A percentile compares a stretch with the other conserved stretches of the same genome.
Evolutionary conservation across 1,284 basidiomycete genomes (phyloP).

Genomic region (Hymenochaete sp.): DNA sequence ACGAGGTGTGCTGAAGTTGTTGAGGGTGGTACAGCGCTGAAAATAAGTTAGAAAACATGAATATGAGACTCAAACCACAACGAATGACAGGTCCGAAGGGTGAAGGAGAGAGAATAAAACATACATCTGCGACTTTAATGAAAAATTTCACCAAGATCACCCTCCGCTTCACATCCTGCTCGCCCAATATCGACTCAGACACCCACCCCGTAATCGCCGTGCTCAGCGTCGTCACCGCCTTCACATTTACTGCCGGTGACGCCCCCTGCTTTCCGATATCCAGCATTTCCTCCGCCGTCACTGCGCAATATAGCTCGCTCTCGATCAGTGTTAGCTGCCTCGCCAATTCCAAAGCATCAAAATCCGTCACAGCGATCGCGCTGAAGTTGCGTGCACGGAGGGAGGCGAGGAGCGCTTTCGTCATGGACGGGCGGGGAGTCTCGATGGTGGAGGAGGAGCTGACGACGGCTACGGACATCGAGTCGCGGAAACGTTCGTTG

Average conservation of each 20-base stretch:
- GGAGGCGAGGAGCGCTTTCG: conserved; percentile 64
- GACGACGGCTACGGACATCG: conserved; percentile 34
- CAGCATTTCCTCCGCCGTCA: conserved; percentile 83
- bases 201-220: conserved; percentile 96
- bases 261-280: conserved; percentile 67
- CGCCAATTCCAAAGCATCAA: conserved; percentile 87
- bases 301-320: conserved; percentile 75
- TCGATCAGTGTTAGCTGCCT: conserved; percentile 96
- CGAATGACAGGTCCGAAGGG: too few relatives aligned
- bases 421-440: conserved; percentile 76
- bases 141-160: conserved; percentile 87
- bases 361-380: conserved; percentile 73
- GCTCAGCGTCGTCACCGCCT: conserved; percentile 80
- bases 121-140: conserved; percentile 89
- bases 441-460: conserved; percentile 29
- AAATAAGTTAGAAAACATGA: conserved; percentile 13
- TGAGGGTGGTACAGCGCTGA: conserved; percentile 77
- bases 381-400: conserved; percentile 52
- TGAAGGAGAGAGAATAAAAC: conserved; percentile 29
- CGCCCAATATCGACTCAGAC: conserved; percentile 84
- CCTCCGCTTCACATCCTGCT: conserved; percentile 84
- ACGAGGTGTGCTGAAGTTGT: conserved; percentile 90
- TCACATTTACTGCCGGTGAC: conserved; percentile 61
- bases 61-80: conserved; percentile 23
- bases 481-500: conserved; percentile 55